These are phyloP conservation scores for Symmetrospora coprosmae DNA, from an alignment of 768 basidiomycete genomes.

Conservation along the genomic window DNA sequence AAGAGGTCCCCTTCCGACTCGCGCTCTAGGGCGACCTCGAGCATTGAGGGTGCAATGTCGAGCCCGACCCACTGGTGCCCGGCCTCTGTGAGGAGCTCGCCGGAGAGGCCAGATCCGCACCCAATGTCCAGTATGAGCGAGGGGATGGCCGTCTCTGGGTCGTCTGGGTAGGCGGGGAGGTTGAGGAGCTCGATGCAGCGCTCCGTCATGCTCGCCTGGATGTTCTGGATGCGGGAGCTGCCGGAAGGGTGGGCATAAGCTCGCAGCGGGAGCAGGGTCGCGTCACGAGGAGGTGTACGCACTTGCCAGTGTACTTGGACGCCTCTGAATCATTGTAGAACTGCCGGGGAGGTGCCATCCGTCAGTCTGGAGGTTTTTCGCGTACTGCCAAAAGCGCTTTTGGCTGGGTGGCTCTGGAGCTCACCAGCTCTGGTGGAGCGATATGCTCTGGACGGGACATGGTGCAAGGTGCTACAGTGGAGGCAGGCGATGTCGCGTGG, in stretches of 20 bases:
- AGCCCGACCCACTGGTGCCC: slow-evolving; percentile 87
- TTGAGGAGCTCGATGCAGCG: slow-evolving; percentile 82
- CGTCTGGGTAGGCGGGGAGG: slow-evolving; percentile 44
- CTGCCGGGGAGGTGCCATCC: slow-evolving; percentile 40
- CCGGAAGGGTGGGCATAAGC: background rate
- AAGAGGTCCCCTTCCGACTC: slow-evolving; percentile 94
- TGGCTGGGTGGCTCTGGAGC: slow-evolving; percentile 32
- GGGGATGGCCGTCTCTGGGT: slow-evolving; percentile 37
- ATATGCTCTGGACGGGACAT: slow-evolving; percentile 82
- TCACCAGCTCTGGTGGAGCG: slow-evolving; percentile 80
- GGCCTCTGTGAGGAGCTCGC: slow-evolving; percentile 88
- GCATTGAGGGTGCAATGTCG: slow-evolving; percentile 92
- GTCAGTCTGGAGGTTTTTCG: background rate
- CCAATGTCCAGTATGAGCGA: slow-evolving; percentile 87
- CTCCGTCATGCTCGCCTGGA: slow-evolving; percentile 95
- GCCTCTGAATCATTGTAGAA: slow-evolving; percentile 95
- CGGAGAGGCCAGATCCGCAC: slow-evolving; percentile 89
- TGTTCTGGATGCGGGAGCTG: slow-evolving; percentile 64
- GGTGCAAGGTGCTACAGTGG: slow-evolving; percentile 17
- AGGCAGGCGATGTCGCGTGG: background rate
- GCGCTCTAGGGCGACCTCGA: slow-evolving; percentile 88
- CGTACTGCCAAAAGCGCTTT: background rate
- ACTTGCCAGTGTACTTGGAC: slow-evolving; percentile 94
- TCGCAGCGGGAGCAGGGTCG: background rate
- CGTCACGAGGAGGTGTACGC: slow-evolving; percentile 29